These are phyloP conservation scores for Tylopilus microsporus DNA, from an alignment of 1,284 basidiomycete genomes.

Conservation along the genomic window DNA sequence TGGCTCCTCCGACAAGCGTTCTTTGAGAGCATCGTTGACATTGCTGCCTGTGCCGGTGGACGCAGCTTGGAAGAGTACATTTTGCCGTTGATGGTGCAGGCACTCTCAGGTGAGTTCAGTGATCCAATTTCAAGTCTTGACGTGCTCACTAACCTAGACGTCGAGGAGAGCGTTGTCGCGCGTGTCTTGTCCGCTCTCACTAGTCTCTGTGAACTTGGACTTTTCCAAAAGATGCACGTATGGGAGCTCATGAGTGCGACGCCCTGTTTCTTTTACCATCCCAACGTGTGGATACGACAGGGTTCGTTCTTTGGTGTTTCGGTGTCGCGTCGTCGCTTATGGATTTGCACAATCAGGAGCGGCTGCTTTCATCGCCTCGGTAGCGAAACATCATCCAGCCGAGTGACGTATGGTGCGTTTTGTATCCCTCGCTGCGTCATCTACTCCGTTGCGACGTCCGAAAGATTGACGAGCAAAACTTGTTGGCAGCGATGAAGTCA, in stretches of 20 bases:
- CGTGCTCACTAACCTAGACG: constrained; percentile 52
- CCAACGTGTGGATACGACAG: constrained; percentile 95
- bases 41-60: constrained; percentile 88
- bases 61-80: constrained; percentile 85
- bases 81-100: constrained; percentile 91
- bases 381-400: constrained; percentile 70
- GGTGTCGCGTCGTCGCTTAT: not conserved
- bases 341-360: constrained; percentile 51
- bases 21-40: constrained; percentile 92
- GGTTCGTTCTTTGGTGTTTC: constrained; percentile 41
- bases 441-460: constrained; percentile 84
- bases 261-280: constrained; percentile 89
- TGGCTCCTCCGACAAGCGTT: constrained; percentile 90
- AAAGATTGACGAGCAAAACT: constrained; percentile 66
- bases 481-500: constrained; percentile 72
- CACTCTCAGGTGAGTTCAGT: constrained; percentile 68
- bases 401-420: constrained; percentile 93
- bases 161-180: constrained; percentile 90
- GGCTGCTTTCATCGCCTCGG: constrained; percentile 80
- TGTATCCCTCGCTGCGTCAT: constrained; percentile 87
- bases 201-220: constrained; percentile 77
- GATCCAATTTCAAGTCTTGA: not conserved
- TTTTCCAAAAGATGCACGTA: constrained; percentile 88
- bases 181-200: constrained; percentile 83
- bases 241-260: constrained; percentile 90